A percentile compares a stretch with the other conserved stretches of the same genome.
phyloP scores from a whole-genome alignment of 352 stramenopile genomes.

The Phytophthora boehmeriae region DNA sequence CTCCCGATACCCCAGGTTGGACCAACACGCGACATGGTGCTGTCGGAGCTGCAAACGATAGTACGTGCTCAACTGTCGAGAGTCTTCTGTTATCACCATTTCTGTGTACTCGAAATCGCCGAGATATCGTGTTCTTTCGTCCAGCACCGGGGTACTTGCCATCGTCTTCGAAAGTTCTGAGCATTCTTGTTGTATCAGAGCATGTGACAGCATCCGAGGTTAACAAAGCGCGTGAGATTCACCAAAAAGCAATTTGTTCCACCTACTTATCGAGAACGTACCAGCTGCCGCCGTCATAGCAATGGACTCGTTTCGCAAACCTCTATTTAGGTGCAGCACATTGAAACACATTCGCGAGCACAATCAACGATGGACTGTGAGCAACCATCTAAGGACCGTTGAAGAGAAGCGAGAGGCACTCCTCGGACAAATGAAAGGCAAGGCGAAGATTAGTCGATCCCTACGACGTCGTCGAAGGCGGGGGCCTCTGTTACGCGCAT shows the following conservation, averaged over 20 bases:
- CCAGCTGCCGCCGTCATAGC: conserved; percentile 59
- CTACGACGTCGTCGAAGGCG: conserved; percentile 33
- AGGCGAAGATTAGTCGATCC: conserved; percentile 24
- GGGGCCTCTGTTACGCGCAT: conserved; percentile 18
- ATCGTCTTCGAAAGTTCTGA: conserved; percentile 62
- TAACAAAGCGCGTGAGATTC: conserved; percentile 49
- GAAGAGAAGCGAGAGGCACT: conserved; percentile 55
- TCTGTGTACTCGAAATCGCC: conserved; percentile 56
- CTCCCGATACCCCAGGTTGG: conserved; percentile 20
- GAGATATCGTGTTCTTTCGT: conserved; percentile 75
- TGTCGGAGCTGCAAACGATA: conserved; percentile 22
- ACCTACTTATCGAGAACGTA: conserved; percentile 77
- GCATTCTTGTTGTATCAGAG: conserved; percentile 64
- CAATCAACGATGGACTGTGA: conserved; percentile 70
- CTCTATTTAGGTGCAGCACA: conserved; percentile 75
- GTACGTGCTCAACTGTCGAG: conserved; percentile 50
- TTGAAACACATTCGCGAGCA: conserved; percentile 50
- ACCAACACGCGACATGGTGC: conserved; percentile 22
- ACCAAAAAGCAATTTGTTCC: conserved; percentile 75
- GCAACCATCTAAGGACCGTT: conserved; percentile 45
- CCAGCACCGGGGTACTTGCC: conserved; percentile 64
- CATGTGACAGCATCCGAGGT: conserved; percentile 62
- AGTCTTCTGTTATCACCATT: conserved; percentile 51
- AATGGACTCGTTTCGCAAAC: conserved; percentile 75
- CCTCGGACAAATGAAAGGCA: conserved; percentile 61